Percentiles rank a stretch among this genome's conserved stretches.
phyloP scores from a whole-genome alignment of 176 grass and related monocot genomes.

The Hsuehochloa calcarea region DNA sequence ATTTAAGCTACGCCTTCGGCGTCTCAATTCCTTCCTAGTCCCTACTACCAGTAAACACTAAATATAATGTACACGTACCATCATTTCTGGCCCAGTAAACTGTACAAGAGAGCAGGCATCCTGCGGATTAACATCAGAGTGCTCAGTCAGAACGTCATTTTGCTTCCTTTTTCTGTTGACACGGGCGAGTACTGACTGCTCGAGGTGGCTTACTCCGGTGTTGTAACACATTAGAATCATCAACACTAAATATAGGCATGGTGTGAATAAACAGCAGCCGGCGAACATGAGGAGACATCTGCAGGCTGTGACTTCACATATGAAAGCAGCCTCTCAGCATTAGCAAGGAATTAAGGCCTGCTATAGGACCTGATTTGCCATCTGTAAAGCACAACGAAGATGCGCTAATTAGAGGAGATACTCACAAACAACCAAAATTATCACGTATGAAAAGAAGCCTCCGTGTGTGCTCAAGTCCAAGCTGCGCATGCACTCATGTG shows the following conservation, averaged over 20 bases:
- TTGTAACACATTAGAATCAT: neutral
- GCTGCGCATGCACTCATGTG: neutral
- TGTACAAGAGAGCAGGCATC: slow-evolving; percentile 33
- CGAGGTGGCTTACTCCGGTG: neutral
- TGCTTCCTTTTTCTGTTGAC: neutral
- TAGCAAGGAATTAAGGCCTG: neutral
- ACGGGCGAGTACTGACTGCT: neutral
- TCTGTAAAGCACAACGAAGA: slow-evolving; percentile 47
- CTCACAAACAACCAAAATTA: neutral
- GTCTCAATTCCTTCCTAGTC: neutral
- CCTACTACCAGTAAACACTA: slow-evolving; percentile 11
- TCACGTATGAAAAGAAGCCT: slow-evolving; percentile 10
- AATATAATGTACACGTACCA: slow-evolving; percentile 9
- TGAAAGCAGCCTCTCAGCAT: neutral
- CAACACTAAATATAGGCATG: neutral
- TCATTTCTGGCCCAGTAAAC: slow-evolving; percentile 10
- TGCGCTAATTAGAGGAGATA: neutral
- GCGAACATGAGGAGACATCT: neutral
- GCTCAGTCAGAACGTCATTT: neutral
- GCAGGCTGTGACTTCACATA: neutral
- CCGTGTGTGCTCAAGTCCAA: neutral
- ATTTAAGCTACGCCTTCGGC: slow-evolving; percentile 29
- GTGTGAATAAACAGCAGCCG: slow-evolving; percentile 12
- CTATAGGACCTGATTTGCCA: slow-evolving; percentile 71
- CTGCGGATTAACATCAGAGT: slow-evolving; percentile 11